Evolutionary conservation across 768 basidiomycete genomes (phyloP).

Genomic region (Xerocomus spinulosus): DNA sequence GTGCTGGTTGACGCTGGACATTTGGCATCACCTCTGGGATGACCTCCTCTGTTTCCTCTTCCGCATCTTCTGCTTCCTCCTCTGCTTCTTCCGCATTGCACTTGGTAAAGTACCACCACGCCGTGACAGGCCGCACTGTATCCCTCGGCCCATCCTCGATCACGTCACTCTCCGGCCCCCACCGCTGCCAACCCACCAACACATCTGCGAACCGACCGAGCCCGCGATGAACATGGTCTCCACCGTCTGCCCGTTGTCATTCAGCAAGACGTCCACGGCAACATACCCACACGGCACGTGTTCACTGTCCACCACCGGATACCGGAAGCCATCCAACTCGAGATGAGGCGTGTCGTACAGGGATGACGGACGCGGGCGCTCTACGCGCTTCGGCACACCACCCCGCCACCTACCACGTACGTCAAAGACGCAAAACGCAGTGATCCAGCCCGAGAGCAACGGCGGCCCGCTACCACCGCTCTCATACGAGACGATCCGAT

Average conservation of each 20-base stretch:
- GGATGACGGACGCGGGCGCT: too few species aligned
- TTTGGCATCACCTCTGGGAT: too few species aligned
- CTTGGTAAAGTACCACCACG: constrained; percentile 27
- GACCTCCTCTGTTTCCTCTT: too few species aligned
- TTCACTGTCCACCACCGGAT: too few species aligned
- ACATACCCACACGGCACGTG: too few species aligned
- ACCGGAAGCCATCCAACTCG: too few species aligned
- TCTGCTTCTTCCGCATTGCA: too few species aligned
- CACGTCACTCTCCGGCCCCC: constrained; percentile 23
- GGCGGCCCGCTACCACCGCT: constrained; percentile 27
- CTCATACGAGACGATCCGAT: constrained; percentile 30
- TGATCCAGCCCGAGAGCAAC: constrained; percentile 41
- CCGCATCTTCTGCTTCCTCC: too few species aligned
- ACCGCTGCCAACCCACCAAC: constrained; percentile 23
- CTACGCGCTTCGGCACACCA: constrained; percentile 27
- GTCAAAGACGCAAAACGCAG: constrained; percentile 36
- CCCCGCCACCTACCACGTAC: constrained; percentile 32
- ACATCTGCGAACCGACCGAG: constrained; percentile 24
- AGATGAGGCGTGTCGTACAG: constrained; percentile 26
- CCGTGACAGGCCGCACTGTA: constrained; percentile 26
- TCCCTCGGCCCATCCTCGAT: constrained; percentile 28
- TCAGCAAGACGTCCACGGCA: too few species aligned
- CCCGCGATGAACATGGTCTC: constrained; percentile 30
- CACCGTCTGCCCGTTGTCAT: too few species aligned
- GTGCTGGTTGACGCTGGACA: too few species aligned